Evolutionary conservation across 768 basidiomycete species (phyloP), one percentile per base, ranked within the genome.

Genomic region (Leccinellum rugosiceps): DNA sequence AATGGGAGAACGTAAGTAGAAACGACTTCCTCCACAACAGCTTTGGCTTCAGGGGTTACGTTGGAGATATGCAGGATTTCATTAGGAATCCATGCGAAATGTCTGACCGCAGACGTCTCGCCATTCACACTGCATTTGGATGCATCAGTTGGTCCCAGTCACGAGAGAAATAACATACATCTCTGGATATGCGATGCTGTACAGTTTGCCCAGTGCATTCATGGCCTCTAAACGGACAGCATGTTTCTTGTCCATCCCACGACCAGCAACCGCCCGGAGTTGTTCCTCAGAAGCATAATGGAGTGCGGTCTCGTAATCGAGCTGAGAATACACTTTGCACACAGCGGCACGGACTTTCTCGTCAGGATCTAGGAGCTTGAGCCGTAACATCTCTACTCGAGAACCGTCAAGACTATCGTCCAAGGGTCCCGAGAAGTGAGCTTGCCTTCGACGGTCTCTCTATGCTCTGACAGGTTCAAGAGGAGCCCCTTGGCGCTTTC

Each of bases 81-180:
- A 26, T 87, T 79, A 0, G 97, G 94, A 59, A 99, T 98, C 97
- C 97, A 99, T 0, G 84, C 85, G 66, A 98, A 98, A 47, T 95
- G 90, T 15, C 76, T 65, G 30, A 87, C 79, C 2, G 93, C 93
- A 1, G 82, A 76, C 2, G 80, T 73, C 53, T 94, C 91, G 41
- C 85, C 84, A 58, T 85, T 86, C 69, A 96, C 94, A 60, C 96
- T 98, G 32, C 25, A 43, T 19, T 4, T 26, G 34, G 21, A 19
- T 10, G 17, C 4, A 34, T 65, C 19, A 63, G 55, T 56, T 2
- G 8, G 58, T 19, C 30, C 51, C 21, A 44, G n/a, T 32, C 55
- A 7, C 4, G 13, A n/a, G 11, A 21, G 19, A n/a, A 31, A 50
- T 26, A 32, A 52, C 91, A 57, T 62, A 97, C 94, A 99, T 94